Conservation (phyloP, 2,329 filamentous ascomycete species). For the Phyllosticta capitalensis region DNA sequence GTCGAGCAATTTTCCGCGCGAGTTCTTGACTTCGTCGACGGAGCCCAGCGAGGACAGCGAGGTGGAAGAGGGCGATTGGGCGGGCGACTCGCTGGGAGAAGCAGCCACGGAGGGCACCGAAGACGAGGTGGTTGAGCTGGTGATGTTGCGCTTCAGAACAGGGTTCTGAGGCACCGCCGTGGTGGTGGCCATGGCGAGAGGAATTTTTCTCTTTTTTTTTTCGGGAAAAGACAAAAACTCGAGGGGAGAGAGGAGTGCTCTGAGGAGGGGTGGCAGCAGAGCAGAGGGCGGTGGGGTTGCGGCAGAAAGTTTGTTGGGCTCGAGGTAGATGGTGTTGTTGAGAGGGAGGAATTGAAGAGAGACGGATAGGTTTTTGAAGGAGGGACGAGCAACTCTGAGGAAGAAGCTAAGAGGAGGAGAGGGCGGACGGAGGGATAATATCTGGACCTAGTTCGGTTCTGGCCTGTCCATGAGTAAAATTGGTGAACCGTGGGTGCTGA, state of each 20-base stretch:
- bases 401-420: background rate
- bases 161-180: conserved; percentile 44
- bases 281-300: background rate
- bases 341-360: background rate
- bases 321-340: conserved; percentile 2
- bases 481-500: conserved; percentile 7
- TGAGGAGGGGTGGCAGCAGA: background rate
- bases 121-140: conserved; percentile 42
- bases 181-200: conserved; percentile 33
- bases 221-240: background rate
- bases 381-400: background rate
- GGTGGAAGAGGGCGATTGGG: conserved; percentile 66
- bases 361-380: background rate
- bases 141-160: conserved; percentile 35
- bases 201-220: background rate
- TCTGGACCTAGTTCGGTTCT: background rate
- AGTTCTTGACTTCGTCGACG: conserved; percentile 44
- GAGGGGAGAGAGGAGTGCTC: background rate
- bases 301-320: conserved; percentile 11
- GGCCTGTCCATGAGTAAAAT: background rate
- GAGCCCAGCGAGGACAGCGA: conserved; percentile 86
- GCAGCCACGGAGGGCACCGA: conserved; percentile 46
- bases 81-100: conserved; percentile 51
- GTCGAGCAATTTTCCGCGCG: conserved; percentile 65
- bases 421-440: background rate